Base-by-base conservation (phyloP, 2,329 filamentous ascomycete species). In the Botrytis galanthina region DNA sequence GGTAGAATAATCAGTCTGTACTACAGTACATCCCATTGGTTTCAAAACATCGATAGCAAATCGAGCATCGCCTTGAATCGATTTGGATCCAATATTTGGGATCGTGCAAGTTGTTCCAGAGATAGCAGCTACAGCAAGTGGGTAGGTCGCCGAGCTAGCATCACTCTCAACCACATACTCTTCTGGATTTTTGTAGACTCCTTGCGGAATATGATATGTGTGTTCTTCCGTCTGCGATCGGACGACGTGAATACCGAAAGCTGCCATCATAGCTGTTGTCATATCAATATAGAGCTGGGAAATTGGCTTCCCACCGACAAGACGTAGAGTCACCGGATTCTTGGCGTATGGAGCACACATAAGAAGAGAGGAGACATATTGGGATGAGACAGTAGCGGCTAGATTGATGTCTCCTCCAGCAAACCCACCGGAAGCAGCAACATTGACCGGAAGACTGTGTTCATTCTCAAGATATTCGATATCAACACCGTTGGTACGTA, bases 261-360 rank as follows among this genome's bases (percentile, higher is more conserved):
- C 88, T 72, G 88, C 88, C 96, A 99, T 99, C 95, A 99, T 99
- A 26, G 94, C 89, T 71, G 97, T 94, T 2, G 96, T 99, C 95
- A 99, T 98, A 81, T 99, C 94, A 79, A 99, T 98, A 82, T 99
- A 99, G 2, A 91, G 90, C 81, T 98, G 95, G 1, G 95, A 98
- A 77, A 99, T 97, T 61, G 96, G 95, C 82, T 97, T 98, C 72
- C 95, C 96, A n/a, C 96, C 96, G 20, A 98, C 92, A 57, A 99
- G 87, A 59, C 91, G 92, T 77, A 99, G 85, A 0, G 94, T 98
- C 54, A 99, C 95, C 0, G 95, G 93, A 75, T 94, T 91, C 84
- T 97, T 98, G 63, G 96, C 96, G 80, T 98, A 99, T 0, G 96
- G 96, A 0, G 96, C 96, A 74, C 94, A 97, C 93, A 99, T 97